phyloP scores from a whole-genome alignment of 768 basidiomycete species.

The Plicaturopsis crispa region DNA sequence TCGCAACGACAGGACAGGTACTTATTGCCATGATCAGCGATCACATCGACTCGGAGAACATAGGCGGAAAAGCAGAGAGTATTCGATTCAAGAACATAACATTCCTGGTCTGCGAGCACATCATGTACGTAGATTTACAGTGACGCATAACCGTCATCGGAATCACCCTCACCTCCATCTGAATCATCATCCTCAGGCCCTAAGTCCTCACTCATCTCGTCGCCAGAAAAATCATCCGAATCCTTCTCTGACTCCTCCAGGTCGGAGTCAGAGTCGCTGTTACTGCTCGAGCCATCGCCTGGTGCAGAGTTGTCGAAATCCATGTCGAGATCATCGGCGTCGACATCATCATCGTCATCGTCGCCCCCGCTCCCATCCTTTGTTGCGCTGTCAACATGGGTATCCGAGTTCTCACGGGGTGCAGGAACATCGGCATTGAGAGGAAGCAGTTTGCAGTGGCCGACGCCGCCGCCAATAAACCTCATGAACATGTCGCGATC shows the following conservation, averaged over 20 bases:
- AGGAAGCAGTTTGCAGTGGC: slow-evolving; percentile 14
- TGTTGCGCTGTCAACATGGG: too few relatives aligned
- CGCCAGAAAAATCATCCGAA: too few relatives aligned
- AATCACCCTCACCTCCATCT: not conserved
- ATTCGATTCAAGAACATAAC: too few relatives aligned
- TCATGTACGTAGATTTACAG: too few relatives aligned
- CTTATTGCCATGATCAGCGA: too few relatives aligned
- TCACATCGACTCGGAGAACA: too few relatives aligned
- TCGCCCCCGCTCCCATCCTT: not conserved
- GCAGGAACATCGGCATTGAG: too few relatives aligned
- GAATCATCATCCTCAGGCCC: not conserved
- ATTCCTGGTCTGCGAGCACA: too few relatives aligned
- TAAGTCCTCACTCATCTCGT: not conserved
- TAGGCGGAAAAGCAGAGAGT: too few relatives aligned
- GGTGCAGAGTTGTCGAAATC: not conserved
- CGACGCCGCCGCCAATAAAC: slow-evolving; percentile 21
- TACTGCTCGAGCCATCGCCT: not conserved
- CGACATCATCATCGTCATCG: not conserved
- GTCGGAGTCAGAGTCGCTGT: not conserved
- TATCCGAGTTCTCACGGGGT: too few relatives aligned
- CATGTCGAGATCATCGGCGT: not conserved
- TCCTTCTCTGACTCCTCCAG: not conserved
- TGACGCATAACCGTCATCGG: too few relatives aligned
- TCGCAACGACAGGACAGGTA: too few relatives aligned
- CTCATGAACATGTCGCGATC: slow-evolving; percentile 33